phyloP scores from a whole-genome alignment of 2,329 filamentous ascomycete genomes.

The Penicillium janthinellum region DNA sequence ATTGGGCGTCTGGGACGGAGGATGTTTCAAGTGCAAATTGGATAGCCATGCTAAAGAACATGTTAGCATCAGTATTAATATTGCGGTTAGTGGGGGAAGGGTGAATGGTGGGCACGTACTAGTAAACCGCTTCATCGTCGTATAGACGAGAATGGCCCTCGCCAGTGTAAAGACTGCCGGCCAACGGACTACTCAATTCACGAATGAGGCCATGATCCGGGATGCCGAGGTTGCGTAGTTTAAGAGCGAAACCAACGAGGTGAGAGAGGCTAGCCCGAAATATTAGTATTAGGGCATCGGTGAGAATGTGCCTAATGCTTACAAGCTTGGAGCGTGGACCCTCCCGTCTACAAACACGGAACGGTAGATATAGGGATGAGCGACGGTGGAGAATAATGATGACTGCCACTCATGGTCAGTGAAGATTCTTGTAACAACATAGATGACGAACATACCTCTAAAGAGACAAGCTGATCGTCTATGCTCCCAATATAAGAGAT shows the following conservation, averaged over 20 bases:
- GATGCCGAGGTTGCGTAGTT: slow-evolving; percentile 88
- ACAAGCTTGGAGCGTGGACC: slow-evolving; percentile 89
- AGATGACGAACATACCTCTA: slow-evolving; percentile 64
- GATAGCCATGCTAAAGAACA: slow-evolving; percentile 61
- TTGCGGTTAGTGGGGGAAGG: background rate
- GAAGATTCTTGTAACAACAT: background rate
- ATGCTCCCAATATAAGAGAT: slow-evolving; percentile 92
- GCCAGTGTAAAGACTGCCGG: slow-evolving; percentile 86
- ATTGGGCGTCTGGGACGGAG: slow-evolving; percentile 49
- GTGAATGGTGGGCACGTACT: slow-evolving; percentile 48
- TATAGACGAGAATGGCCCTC: slow-evolving; percentile 94
- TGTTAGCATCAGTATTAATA: slow-evolving; percentile 1
- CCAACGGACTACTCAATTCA: slow-evolving; percentile 83
- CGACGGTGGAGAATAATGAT: slow-evolving; percentile 79
- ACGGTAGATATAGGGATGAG: slow-evolving; percentile 90
- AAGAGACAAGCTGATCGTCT: slow-evolving; percentile 91
- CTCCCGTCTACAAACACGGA: slow-evolving; percentile 95
- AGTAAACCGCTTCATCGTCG: slow-evolving; percentile 83
- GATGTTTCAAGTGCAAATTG: slow-evolving; percentile 74
- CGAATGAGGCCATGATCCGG: slow-evolving; percentile 91
- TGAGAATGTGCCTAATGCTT: slow-evolving; percentile 29
- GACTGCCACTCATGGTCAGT: slow-evolving; percentile 53
- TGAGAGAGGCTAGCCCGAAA: slow-evolving; percentile 66
- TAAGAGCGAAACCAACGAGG: slow-evolving; percentile 88
- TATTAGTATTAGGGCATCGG: slow-evolving; percentile 3